Percentiles rank a stretch among this genome's conserved stretches.
phyloP scores from a whole-genome alignment of 805 yeast genomes.

The Pichia nakasei region DNA sequence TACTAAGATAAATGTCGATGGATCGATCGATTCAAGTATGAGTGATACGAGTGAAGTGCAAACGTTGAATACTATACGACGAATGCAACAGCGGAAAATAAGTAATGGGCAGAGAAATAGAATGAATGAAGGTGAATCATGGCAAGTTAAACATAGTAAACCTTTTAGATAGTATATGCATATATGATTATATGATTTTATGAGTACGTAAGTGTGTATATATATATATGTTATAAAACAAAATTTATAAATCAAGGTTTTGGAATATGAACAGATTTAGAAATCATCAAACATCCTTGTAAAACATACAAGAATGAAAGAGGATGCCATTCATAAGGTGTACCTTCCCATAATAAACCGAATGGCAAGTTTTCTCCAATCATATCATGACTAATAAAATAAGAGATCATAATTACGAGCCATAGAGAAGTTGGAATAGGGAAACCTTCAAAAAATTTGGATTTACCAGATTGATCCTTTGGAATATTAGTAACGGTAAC shows the following conservation, averaged over 20 bases:
- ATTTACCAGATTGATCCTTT: conserved; percentile 78
- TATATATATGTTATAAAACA: not conserved
- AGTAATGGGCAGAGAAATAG: not conserved
- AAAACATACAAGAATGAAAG: conserved; percentile 51
- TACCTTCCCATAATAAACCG: conserved; percentile 48
- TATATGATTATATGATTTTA: no score
- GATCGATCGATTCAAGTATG: conserved; percentile 3
- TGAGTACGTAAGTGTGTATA: not conserved
- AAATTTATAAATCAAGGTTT: conserved; percentile 40
- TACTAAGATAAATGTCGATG: conserved; percentile 3
- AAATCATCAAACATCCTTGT: conserved; percentile 87
- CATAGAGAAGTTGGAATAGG: conserved; percentile 87
- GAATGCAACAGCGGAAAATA: not conserved
- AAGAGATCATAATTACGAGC: conserved; percentile 67
- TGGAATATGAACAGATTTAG: conserved; percentile 85
- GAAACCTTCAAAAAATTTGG: conserved; percentile 89
- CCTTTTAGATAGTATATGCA: conserved; percentile 20
- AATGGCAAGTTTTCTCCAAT: conserved; percentile 47
- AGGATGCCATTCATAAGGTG: conserved; percentile 68
- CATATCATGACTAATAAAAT: conserved; percentile 38
- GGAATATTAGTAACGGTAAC: conserved; percentile 91
- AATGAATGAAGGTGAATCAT: conserved; percentile 1
- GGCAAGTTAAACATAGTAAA: conserved; percentile 20
- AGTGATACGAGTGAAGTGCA: conserved; percentile 9
- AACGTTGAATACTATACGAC: not conserved